phyloP scores from a whole-genome alignment of 495 filamentous ascomycete genomes.

The Barbatosphaeria neglecta region DNA sequence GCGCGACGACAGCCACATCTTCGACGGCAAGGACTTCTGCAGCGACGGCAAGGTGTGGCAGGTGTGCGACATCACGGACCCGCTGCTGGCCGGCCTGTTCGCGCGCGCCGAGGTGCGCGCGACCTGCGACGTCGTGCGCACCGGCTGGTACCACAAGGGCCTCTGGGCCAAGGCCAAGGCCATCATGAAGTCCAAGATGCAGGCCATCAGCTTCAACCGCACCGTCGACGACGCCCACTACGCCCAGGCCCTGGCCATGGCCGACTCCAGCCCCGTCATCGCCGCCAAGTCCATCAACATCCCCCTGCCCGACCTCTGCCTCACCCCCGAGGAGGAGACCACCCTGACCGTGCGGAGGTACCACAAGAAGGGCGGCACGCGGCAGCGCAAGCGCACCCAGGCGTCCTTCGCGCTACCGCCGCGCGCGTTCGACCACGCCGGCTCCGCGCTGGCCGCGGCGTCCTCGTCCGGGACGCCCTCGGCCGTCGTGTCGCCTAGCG shows the following conservation, averaged over 20 bases:
- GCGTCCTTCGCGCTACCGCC: neutral
- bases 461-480: neutral
- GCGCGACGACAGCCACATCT: constrained; percentile 52
- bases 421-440: neutral
- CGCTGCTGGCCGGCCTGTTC: constrained; percentile 47
- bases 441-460: neutral
- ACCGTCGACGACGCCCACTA: constrained; percentile 42
- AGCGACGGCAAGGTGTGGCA: constrained; percentile 83
- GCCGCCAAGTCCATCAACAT: constrained; percentile 33
- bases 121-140: constrained; percentile 44
- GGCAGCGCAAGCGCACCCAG: constrained; percentile 1
- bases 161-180: constrained; percentile 68
- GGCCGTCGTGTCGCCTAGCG: neutral
- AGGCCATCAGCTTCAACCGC: constrained; percentile 34
- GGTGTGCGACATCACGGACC: constrained; percentile 82
- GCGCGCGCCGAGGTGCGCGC: constrained; percentile 29
- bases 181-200: constrained; percentile 76
- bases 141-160: constrained; percentile 75
- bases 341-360: constrained; percentile 12
- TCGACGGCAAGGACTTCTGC: constrained; percentile 58
- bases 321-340: constrained; percentile 30
- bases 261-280: constrained; percentile 21
- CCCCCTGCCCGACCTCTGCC: constrained; percentile 40
- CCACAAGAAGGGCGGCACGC: constrained; percentile 12
- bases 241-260: constrained; percentile 26